Evolutionary conservation across 176 grass and related monocot species (phyloP).

Genomic region (Otatea glauca): DNA sequence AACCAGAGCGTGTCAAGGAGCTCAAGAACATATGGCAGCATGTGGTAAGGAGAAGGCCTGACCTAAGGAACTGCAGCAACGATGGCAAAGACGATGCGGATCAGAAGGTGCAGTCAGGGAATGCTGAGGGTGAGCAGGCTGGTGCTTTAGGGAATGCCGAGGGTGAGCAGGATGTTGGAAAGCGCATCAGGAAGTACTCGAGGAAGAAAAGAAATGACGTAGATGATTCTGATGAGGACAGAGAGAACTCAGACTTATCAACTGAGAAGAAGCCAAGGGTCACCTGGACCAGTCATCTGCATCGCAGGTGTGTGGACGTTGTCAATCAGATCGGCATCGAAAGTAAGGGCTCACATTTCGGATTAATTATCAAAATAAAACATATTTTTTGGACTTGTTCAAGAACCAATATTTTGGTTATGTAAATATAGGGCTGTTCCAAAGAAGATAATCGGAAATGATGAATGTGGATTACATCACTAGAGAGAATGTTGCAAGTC

Average conservation of each 20-base stretch:
- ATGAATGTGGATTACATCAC: slow-evolving; percentile 67
- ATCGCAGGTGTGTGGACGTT: slow-evolving; percentile 57
- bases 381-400: background rate
- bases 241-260: background rate
- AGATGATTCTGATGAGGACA: too few relatives aligned
- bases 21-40: slow-evolving; percentile 70
- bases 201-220: too few relatives aligned
- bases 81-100: background rate
- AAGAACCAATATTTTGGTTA: background rate
- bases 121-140: slow-evolving; percentile 5
- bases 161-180: background rate
- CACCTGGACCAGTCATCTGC: slow-evolving; percentile 56
- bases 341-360: slow-evolving; percentile 47
- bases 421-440: slow-evolving; percentile 64
- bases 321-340: slow-evolving; percentile 57
- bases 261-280: too few relatives aligned
- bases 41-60: slow-evolving; percentile 31
- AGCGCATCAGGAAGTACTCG: slow-evolving; percentile 18
- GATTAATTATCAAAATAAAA: background rate
- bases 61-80: background rate
- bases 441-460: slow-evolving; percentile 62
- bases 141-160: background rate
- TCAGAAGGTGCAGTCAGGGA: background rate
- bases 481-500: slow-evolving; percentile 68
- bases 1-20: slow-evolving; percentile 52